phyloP scores from a whole-genome alignment of 2,329 filamentous ascomycete species.

The Beauveria australis region DNA sequence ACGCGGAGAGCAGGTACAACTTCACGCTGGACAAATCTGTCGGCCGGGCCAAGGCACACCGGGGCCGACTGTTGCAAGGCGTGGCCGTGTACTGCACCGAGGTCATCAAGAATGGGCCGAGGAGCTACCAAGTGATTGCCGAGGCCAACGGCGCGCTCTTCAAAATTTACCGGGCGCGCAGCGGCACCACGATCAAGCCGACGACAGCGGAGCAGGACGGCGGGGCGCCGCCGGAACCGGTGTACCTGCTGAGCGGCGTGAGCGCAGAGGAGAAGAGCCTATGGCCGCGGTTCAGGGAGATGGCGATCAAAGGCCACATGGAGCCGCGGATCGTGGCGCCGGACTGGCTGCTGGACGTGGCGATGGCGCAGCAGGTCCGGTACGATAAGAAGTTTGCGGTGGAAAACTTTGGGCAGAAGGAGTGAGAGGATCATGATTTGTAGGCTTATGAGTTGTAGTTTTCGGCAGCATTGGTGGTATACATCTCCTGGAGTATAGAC shows the following conservation, averaged over 20 bases:
- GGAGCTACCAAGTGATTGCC: slow-evolving; percentile 79
- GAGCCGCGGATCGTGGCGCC: slow-evolving; percentile 70
- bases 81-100: slow-evolving; percentile 80
- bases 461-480: background rate
- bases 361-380: slow-evolving; percentile 77
- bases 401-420: slow-evolving; percentile 32
- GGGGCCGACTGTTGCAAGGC: slow-evolving; percentile 64
- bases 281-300: slow-evolving; percentile 72
- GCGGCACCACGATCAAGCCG: slow-evolving; percentile 58
- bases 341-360: slow-evolving; percentile 85
- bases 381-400: slow-evolving; percentile 56
- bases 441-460: no score
- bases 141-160: slow-evolving; percentile 83
- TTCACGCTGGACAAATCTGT: slow-evolving; percentile 63
- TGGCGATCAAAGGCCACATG: slow-evolving; percentile 73
- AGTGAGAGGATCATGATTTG: background rate
- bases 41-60: slow-evolving; percentile 64
- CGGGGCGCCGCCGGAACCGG: slow-evolving; percentile 55
- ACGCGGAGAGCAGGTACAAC: slow-evolving; percentile 62
- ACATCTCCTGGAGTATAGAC: background rate
- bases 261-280: slow-evolving; percentile 60
- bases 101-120: slow-evolving; percentile 69
- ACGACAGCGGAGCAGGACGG: slow-evolving; percentile 57
- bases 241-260: slow-evolving; percentile 73
- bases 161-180: slow-evolving; percentile 65